A percentile compares a stretch with the other conserved stretches of the same genome.
These are phyloP conservation scores for Euphorbia lathyris DNA, from an alignment of 345 rosid genomes.

Conservation along the genomic window DNA sequence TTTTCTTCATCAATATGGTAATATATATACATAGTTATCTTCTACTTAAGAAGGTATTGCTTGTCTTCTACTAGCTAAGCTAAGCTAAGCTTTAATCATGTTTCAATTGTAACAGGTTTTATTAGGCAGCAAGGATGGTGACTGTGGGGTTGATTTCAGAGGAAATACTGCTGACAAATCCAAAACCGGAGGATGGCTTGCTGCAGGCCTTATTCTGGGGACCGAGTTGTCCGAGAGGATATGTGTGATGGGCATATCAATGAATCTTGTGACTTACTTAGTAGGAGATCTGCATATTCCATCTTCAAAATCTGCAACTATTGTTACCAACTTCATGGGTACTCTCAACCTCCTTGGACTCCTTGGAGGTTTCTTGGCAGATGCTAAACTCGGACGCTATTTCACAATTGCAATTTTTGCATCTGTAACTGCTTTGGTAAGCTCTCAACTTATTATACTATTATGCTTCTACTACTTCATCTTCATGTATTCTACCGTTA, in stretches of 20 bases:
- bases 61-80: too few species aligned
- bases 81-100: neutral
- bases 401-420: constrained; percentile 64
- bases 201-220: constrained; percentile 87
- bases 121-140: constrained; percentile 38
- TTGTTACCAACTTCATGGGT: constrained; percentile 90
- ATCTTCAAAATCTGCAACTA: constrained; percentile 74
- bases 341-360: constrained; percentile 83
- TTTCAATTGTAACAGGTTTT: constrained; percentile 38
- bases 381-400: constrained; percentile 85
- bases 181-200: constrained; percentile 87
- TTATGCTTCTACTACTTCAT: too few species aligned
- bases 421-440: constrained; percentile 65
- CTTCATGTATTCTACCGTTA: too few species aligned
- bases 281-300: constrained; percentile 74
- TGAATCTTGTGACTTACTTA: constrained; percentile 85
- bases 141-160: constrained; percentile 43
- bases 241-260: constrained; percentile 87
- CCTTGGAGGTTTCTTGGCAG: constrained; percentile 90
- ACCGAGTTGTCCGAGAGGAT: constrained; percentile 86
- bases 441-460: neutral
- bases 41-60: neutral
- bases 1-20: constrained; percentile 10
- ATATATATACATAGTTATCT: neutral
- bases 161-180: constrained; percentile 72